phyloP scores from a whole-genome alignment of 192 early-diverging fungal species.

The Pecoramyces ruminantium region DNA sequence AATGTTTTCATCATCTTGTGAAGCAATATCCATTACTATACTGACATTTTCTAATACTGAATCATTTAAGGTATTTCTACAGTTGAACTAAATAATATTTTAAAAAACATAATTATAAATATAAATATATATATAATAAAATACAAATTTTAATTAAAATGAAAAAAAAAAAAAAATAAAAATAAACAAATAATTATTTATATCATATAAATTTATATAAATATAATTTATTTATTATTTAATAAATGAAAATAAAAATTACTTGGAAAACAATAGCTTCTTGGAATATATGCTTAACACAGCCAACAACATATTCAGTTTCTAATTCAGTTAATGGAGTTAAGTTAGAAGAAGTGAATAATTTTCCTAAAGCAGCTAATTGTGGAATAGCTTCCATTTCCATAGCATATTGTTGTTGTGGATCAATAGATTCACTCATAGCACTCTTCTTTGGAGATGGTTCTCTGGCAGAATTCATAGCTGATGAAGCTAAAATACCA shows the following conservation, averaged over 20 bases:
- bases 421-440: slow-evolving; percentile 14
- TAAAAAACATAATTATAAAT: not conserved
- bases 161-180: not conserved
- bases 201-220: too few relatives aligned
- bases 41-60: slow-evolving; percentile 77
- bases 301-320: slow-evolving; percentile 85
- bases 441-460: slow-evolving; percentile 6
- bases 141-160: not conserved
- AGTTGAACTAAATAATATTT: slow-evolving; percentile 46
- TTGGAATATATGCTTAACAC: slow-evolving; percentile 84
- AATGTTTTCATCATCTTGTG: slow-evolving; percentile 41
- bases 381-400: slow-evolving; percentile 65
- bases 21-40: slow-evolving; percentile 58
- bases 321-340: slow-evolving; percentile 79
- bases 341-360: slow-evolving; percentile 76
- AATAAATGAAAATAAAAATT: slow-evolving; percentile 5
- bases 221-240: not conserved
- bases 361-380: slow-evolving; percentile 61
- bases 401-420: slow-evolving; percentile 56
- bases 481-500: slow-evolving; percentile 2
- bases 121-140: not conserved
- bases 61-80: slow-evolving; percentile 88
- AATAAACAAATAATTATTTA: too few relatives aligned
- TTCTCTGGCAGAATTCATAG: slow-evolving; percentile 6
- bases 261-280: slow-evolving; percentile 87